phyloP scores from a whole-genome alignment of 768 basidiomycete genomes.

The Boletus fagicola region DNA sequence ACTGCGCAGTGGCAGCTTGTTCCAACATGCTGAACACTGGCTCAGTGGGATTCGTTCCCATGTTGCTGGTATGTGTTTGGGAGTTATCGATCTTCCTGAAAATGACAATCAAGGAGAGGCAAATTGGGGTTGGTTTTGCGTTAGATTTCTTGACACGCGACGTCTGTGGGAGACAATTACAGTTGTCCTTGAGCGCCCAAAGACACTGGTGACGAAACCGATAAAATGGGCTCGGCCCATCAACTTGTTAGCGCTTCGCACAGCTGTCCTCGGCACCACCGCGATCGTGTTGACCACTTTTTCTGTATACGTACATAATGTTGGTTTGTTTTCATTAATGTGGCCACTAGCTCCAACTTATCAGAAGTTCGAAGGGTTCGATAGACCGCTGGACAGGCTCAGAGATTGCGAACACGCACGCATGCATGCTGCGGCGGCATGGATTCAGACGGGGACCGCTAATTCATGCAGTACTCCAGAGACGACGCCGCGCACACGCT shows the following conservation, averaged over 20 bases:
- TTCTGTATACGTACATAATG: not conserved
- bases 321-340: not conserved
- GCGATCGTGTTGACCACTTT: not conserved
- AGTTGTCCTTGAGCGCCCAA: no score
- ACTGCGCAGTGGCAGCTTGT: no score
- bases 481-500: not conserved
- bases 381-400: not conserved
- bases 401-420: not conserved
- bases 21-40: no score
- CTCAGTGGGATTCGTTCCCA: no score
- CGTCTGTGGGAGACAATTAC: not conserved
- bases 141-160: not conserved
- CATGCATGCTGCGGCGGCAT: not conserved
- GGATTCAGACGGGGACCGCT: not conserved
- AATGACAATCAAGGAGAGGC: not conserved
- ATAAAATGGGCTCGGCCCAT: not conserved
- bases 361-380: not conserved
- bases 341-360: not conserved
- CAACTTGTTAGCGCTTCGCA: not conserved
- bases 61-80: no score
- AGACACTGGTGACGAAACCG: not conserved
- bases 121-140: not conserved
- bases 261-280: not conserved
- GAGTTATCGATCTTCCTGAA: no score
- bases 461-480: not conserved